Evolutionary conservation across 2,329 filamentous ascomycete species (phyloP), one percentile per base, ranked within the genome.

Genomic region (Phialophora expanda): DNA sequence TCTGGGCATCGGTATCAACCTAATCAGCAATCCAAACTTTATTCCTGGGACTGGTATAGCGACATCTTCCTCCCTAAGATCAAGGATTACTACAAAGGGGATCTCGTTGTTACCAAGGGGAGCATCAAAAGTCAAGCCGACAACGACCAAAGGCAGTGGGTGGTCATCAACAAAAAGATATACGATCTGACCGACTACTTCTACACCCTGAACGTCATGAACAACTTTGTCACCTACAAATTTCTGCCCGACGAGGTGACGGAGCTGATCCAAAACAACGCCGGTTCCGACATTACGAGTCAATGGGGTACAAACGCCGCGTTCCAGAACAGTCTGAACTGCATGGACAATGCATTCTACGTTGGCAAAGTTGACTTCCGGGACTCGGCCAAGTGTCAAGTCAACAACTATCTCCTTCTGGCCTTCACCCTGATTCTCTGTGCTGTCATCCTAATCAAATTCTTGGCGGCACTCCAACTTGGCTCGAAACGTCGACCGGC

Each of bases 161-260:
- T 91, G 69, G 89, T 90, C 62, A 87, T 96, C 67, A 83, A 92
- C 32, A 83, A 88, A 61, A 85, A 85, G 59, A 84, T 99, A 22
- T 98, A 95, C 75, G 96, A 99, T 76, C 79, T 99, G 61, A 96
- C 92, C 0, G 87, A 98, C 76, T 99, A 99, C 79, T 94, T 93
- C 78, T 83, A 92, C 75, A 97, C 93, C 0, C 79, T 88, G 50
- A 80, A 89, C 8, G 70, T 82, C 22, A 81, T 84, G 73, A 83
- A 88, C 70, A 81, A 88, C 62, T 72, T 82, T 4, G 74, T 78
- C 0, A 75, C 76, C 0, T 96, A 91, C 79, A 77, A 84, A 9
- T 98, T 96, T 79, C 82, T 99, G 32, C 88, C 95, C 67, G 71
- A 75, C 1, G 84, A 86, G 6, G 78, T 99, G 4, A 84, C 86